Conservation (phyloP, 768 basidiomycete genomes). For the Termitomyces sp. region DNA sequence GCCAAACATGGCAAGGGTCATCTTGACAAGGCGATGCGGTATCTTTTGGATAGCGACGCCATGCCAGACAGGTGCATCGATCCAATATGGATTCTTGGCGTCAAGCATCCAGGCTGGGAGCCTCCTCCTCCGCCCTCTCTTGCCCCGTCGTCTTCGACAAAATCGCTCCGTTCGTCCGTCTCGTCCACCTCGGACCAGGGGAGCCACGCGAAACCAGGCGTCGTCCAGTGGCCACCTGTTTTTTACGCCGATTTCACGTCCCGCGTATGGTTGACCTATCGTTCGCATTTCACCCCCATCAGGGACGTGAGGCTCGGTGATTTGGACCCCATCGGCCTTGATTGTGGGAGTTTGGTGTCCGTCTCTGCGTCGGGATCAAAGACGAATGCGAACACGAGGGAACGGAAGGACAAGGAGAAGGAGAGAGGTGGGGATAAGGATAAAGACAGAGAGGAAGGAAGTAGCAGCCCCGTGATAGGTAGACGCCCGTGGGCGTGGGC, state of each 20-base stretch:
- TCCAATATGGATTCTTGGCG: slow-evolving; percentile 85
- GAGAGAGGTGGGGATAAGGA: no score
- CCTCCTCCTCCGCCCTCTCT: slow-evolving; percentile 20
- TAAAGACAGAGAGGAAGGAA: no score
- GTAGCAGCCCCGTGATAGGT: slow-evolving; percentile 17
- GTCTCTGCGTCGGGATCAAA: background rate
- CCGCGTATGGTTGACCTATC: slow-evolving; percentile 89
- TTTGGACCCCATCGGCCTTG: slow-evolving; percentile 11
- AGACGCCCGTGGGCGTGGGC: slow-evolving; percentile 61
- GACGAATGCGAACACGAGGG: background rate
- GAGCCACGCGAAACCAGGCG: slow-evolving; percentile 32
- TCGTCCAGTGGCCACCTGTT: slow-evolving; percentile 65
- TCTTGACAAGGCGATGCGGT: slow-evolving; percentile 80
- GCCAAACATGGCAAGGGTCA: slow-evolving; percentile 74
- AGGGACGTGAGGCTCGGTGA: slow-evolving; percentile 49
- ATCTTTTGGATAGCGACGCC: slow-evolving; percentile 89
- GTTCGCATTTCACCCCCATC: slow-evolving; percentile 82
- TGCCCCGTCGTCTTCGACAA: slow-evolving; percentile 11
- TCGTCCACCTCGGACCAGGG: background rate
- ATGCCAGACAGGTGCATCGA: slow-evolving; percentile 78
- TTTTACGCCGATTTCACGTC: slow-evolving; percentile 91
- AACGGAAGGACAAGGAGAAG: slow-evolving; percentile 1
- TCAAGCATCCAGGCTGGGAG: slow-evolving; percentile 38
- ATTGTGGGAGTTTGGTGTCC: background rate
- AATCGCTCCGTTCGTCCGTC: background rate